Conservation (phyloP, 1,139 yeast genomes). For the Sugiyamaella japonica region DNA sequence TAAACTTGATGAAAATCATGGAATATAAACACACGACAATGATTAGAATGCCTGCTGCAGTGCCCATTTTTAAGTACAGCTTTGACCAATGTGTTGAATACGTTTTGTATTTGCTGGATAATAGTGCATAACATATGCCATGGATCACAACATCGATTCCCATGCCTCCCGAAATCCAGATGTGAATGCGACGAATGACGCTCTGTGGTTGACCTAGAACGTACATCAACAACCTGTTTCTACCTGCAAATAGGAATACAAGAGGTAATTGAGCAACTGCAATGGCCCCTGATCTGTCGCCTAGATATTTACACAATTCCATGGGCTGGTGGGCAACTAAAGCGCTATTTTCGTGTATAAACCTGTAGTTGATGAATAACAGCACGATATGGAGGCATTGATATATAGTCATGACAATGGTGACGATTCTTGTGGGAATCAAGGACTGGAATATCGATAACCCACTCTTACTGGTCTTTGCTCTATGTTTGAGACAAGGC, state of each 20-base stretch:
- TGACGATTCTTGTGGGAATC: slow-evolving; percentile 1
- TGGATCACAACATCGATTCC: slow-evolving; percentile 16
- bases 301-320: slow-evolving; percentile 41
- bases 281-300: slow-evolving; percentile 55
- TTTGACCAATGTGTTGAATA: slow-evolving; percentile 8
- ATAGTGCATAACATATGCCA: slow-evolving; percentile 13
- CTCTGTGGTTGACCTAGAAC: slow-evolving; percentile 52
- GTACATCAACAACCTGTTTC: slow-evolving; percentile 58
- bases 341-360: slow-evolving; percentile 3
- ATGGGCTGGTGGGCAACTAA: slow-evolving; percentile 5
- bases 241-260: slow-evolving; percentile 57
- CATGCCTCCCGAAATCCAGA: slow-evolving; percentile 11
- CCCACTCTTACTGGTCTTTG: neutral
- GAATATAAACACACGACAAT: slow-evolving; percentile 3
- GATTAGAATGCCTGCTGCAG: slow-evolving; percentile 6
- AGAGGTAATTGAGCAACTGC: slow-evolving; percentile 54
- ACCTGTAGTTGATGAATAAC: slow-evolving; percentile 11
- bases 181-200: slow-evolving; percentile 9
- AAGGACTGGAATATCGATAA: neutral
- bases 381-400: slow-evolving; percentile 15
- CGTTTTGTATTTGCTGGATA: slow-evolving; percentile 1
- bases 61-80: slow-evolving; percentile 11
- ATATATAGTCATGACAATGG: slow-evolving; percentile 4
- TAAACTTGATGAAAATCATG: neutral
- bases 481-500: neutral